Conservation (phyloP, 768 basidiomycete genomes). For the Lactarius akahatsu region DNA sequence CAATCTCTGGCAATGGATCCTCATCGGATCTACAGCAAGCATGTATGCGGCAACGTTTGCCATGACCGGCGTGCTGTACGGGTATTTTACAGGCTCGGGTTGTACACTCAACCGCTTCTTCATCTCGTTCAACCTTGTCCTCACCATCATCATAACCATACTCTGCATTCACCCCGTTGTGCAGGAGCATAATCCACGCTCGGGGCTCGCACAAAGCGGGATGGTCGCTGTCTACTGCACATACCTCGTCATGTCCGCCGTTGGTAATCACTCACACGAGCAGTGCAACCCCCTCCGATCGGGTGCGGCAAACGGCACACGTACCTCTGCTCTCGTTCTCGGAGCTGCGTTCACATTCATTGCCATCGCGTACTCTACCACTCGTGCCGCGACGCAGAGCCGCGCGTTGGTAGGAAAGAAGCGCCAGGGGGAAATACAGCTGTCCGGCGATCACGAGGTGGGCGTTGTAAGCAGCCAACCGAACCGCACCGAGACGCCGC, state of each 20-base stretch:
- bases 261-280: conserved; percentile 86
- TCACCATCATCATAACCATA: conserved; percentile 76
- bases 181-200: conserved; percentile 91
- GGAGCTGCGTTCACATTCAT: conserved; percentile 97
- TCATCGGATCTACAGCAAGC: conserved; percentile 87
- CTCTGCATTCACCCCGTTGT: conserved; percentile 81
- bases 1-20: conserved; percentile 93
- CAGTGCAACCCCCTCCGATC: conserved; percentile 85
- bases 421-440: conserved; percentile 59
- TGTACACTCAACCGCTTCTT: conserved; percentile 96
- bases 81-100: conserved; percentile 83
- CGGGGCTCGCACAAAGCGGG: conserved; percentile 90
- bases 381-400: conserved; percentile 92
- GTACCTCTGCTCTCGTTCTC: conserved; percentile 82
- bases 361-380: conserved; percentile 97
- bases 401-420: conserved; percentile 82
- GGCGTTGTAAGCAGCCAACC: conserved; percentile 83
- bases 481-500: conserved; percentile 75
- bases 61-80: conserved; percentile 85
- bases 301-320: conserved; percentile 55
- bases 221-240: conserved; percentile 99
- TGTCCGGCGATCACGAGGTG: conserved; percentile 63
- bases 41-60: conserved; percentile 85
- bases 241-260: conserved; percentile 90
- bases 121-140: conserved; percentile 89